Percentiles rank a stretch among this genome's conserved stretches.
These are phyloP conservation scores for Deuterostichococcus epilithicus DNA, from an alignment of 139 green algal genomes.

Conservation along the genomic window DNA sequence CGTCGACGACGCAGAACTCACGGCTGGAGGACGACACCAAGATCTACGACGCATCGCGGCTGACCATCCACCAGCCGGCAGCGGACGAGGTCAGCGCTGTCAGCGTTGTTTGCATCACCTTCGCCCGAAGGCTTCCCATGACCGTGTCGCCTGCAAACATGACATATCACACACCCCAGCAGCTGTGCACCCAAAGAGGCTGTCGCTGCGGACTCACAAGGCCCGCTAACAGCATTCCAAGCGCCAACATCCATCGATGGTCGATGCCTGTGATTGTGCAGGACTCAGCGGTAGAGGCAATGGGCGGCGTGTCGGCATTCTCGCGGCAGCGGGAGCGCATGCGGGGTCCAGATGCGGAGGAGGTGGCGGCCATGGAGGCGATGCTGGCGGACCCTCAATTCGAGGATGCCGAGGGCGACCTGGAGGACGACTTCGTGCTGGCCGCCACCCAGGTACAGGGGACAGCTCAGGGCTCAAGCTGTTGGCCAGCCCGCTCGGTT, in stretches of 20 bases:
- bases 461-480: background rate
- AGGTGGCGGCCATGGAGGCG: conserved; percentile 39
- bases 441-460: conserved; percentile 24
- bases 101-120: too few species aligned
- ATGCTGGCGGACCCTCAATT: conserved; percentile 31
- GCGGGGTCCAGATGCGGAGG: conserved; percentile 12
- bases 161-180: too few species aligned
- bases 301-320: conserved; percentile 51
- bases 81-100: conserved; percentile 23
- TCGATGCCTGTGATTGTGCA: background rate
- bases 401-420: conserved; percentile 39
- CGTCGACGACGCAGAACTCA: conserved; percentile 4
- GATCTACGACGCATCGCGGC: conserved; percentile 36
- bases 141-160: too few species aligned
- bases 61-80: conserved; percentile 30
- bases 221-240: too few species aligned
- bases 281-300: conserved; percentile 28
- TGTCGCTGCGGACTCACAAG: too few species aligned
- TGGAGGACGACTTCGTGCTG: conserved; percentile 72
- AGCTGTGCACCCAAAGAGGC: too few species aligned
- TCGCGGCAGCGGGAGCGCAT: conserved; percentile 17
- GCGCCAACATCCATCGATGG: background rate
- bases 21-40: conserved; percentile 35
- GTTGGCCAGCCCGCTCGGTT: background rate
- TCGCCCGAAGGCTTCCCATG: too few species aligned